A percentile compares a stretch with the other conserved stretches of the same genome.
Evolutionary conservation across 768 basidiomycete species (phyloP).

Genomic region (Trametes meyenii): DNA sequence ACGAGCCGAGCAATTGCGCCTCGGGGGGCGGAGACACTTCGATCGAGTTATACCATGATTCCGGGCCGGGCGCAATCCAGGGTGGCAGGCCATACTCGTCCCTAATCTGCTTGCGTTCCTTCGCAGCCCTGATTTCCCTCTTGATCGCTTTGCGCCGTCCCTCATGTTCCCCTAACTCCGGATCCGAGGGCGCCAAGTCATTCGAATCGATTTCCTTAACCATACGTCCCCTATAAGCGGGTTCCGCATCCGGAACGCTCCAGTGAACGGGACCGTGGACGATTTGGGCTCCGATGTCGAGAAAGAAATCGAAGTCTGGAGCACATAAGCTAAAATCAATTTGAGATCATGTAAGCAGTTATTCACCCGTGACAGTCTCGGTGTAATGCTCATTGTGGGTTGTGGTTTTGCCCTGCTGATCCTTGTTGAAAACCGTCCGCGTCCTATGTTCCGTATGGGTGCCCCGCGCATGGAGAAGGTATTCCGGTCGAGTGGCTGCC

Average conservation of each 20-base stretch:
- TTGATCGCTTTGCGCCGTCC: conserved; percentile 43
- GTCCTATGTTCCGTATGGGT: conserved; percentile 57
- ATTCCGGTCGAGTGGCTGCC: conserved; percentile 46
- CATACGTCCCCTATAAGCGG: conserved; percentile 68
- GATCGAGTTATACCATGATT: conserved; percentile 1
- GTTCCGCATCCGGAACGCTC: conserved; percentile 63
- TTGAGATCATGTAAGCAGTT: not conserved
- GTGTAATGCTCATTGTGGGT: conserved; percentile 53
- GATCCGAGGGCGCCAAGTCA: conserved; percentile 16
- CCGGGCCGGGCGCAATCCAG: conserved; percentile 40
- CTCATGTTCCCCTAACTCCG: not conserved
- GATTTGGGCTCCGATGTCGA: conserved; percentile 53
- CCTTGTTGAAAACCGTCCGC: conserved; percentile 46
- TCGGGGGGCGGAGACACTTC: conserved; percentile 6
- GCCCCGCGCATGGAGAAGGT: conserved; percentile 54
- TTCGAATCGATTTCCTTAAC: conserved; percentile 52
- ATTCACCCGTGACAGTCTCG: conserved; percentile 51
- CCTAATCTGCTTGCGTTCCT: conserved; percentile 50
- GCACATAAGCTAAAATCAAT: not conserved
- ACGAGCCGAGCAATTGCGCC: conserved; percentile 47
- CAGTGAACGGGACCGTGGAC: conserved; percentile 50
- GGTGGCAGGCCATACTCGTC: conserved; percentile 53
- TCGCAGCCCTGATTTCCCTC: conserved; percentile 45
- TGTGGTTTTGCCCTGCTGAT: conserved; percentile 38
- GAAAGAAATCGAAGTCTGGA: conserved; percentile 63